Evolutionary conservation across 257 asterid species (phyloP), one percentile per base, ranked within the genome.

Genomic region (Catharanthus roseus): DNA sequence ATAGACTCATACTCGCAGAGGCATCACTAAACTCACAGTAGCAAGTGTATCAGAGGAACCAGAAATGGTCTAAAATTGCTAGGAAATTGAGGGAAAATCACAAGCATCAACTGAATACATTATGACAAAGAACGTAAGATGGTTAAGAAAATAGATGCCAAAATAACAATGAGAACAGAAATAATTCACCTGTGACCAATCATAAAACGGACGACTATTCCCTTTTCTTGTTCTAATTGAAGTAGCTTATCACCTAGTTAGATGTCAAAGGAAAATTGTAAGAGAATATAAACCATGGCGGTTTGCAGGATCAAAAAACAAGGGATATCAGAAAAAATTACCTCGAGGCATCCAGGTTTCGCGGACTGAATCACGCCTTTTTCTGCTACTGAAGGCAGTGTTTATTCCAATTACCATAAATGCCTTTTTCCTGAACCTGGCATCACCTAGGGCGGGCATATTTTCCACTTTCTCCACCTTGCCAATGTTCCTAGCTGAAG

Each of bases 271-370:
- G 39, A 34, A 65, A 63, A 34, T 19, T 47, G 10, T 15, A 10
- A 58, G 58, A 2, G 41, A 42, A 42, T 42, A 38, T 18, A 18
- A 63, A 24, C 50, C 58, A 67, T 39, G 53, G 70, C 67, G 38
- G 5, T 38, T 38, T n/a, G 13, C 33, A 47, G 49, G 2, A 41
- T 26, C 54, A 54, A 77, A 34, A 51, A 54, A 16, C 34, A 60
- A 36, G 41, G 55, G 23, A 61, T 2, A 1, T 10, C 33, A 64
- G 16, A 61, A 23, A 62, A 62, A 1, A 16, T 29, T 4, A 88
- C 97, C 97, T 87, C 81, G 87, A 51, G 92, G 97, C 90, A 88
- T 82, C 97, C 97, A 90, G n/a, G 97, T 90, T 65, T 86, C 88
- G 69, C 97, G 81, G 72, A 90, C 67, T 5, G 96, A 88, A 87